Evolutionary conservation across 805 yeast genomes (phyloP).

Genomic region (Schwanniomyces yamadae): DNA sequence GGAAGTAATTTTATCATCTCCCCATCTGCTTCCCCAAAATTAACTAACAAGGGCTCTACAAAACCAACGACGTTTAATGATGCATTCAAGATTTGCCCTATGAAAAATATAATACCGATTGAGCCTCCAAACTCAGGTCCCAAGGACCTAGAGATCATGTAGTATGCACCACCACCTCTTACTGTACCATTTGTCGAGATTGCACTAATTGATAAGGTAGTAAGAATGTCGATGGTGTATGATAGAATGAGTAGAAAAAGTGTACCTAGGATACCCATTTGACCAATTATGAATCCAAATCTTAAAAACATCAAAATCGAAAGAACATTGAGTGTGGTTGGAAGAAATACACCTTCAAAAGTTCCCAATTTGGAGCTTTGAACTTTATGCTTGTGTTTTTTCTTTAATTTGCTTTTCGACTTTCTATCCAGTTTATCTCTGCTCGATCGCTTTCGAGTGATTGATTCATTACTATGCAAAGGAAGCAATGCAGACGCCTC

Average conservation of each 20-base stretch:
- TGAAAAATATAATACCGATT: constrained; percentile 88
- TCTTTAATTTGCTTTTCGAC: background rate
- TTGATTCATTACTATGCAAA: background rate
- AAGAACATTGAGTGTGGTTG: constrained; percentile 88
- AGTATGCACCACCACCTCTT: constrained; percentile 97
- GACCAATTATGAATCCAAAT: constrained; percentile 94
- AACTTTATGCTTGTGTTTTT: constrained; percentile 2
- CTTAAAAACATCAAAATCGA: constrained; percentile 94
- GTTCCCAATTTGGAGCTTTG: constrained; percentile 70
- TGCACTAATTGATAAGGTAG: constrained; percentile 89
- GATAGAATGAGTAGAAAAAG: constrained; percentile 65
- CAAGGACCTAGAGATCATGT: constrained; percentile 90
- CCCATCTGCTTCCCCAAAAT: constrained; percentile 67
- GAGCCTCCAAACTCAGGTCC: constrained; percentile 99
- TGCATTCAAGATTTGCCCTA: constrained; percentile 90
- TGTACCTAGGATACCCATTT: constrained; percentile 85
- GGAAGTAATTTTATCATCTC: constrained; percentile 60
- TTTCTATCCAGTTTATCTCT: too few relatives aligned
- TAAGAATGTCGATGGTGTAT: constrained; percentile 76
- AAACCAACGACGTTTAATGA: constrained; percentile 95
- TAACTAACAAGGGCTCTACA: constrained; percentile 82
- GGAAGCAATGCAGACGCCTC: constrained; percentile 3
- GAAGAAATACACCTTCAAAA: constrained; percentile 86
- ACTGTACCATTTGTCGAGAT: constrained; percentile 97
- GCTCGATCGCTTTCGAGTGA: background rate